Base-by-base conservation (phyloP, 768 basidiomycete species). In the Leccinum uliginosum region DNA sequence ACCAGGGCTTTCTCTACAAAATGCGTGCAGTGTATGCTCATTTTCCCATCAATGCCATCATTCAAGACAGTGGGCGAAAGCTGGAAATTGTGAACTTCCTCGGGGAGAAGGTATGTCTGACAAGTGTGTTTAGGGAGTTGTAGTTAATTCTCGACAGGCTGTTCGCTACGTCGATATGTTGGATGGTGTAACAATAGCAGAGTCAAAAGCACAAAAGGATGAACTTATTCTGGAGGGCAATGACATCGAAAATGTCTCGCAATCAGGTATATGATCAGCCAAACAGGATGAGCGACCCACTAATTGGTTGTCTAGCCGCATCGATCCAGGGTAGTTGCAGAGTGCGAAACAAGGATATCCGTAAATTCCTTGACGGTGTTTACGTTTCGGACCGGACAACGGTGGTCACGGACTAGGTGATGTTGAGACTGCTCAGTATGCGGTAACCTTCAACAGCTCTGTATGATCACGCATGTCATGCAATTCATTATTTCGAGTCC, bases 11-110 rank as follows among this genome's bases (percentile, higher is more conserved):
- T 86, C 85, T 86, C 67, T 99, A 99, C 85, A 99, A 98, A 88
- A 98, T 99, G 96, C 92, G 95, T 66, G 83, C 93, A 26, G 97
- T 99, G 52, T 99, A 98, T 71, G 97, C 97, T 66, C 97, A 99
- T 81, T 99, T 99, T 82, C 97, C 97, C 59, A 97, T 99, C 83
- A 99, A 99, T 81, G 88, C 89, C 73, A 96, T 97, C 73, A 91
- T 96, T 67, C 86, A 90, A 72, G 84, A 90, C 8, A 73, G 73
- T 58, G 92, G 90, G 53, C 72, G 68, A 38, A 74, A 83, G 49
- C 75, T 95, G 48, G 94, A 96, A 73, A 96, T 97, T 74, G 89
- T 94, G 62, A 96, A 95, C 77, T 95, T 96, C 78, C 78, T 95
- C 71, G 93, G 93, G 61, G 92, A 93, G 79, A 94, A 94, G 83